Evolutionary conservation across 1,139 yeast species (phyloP), one percentile per base, ranked within the genome.

Genomic region (Taiozyma sp.): DNA sequence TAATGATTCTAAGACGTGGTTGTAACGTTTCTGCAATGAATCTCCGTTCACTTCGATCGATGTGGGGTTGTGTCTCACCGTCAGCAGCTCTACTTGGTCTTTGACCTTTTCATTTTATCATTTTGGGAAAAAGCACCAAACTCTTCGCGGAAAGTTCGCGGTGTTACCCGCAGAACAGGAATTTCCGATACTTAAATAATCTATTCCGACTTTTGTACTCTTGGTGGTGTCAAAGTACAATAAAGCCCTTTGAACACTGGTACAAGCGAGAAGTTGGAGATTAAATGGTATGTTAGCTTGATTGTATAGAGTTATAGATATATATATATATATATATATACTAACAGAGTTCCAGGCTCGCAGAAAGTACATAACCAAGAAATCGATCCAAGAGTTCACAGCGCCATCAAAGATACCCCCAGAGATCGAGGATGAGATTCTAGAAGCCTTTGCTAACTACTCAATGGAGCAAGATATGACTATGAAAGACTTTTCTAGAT

Each of bases 351-450:
- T 6, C 10, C 4, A 50, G 53, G 42, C 47, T n/a, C 44, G 47
- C 11, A 50, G 50, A 45, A 56, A 53, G 13, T 58, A 57, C 46
- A 54, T 61, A 45, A 61, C 57, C 4, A 55, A 49, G 32, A 49
- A 50, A n/a, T 49, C 55, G 3, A 67, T 70, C 14, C 59, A 61
- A 14, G 53, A 57, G 42, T 71, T 70, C 51, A 52, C 60, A 10
- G 56, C 62, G 11, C 69, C 69, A 4, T 47, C 49, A 19, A 48
- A 51, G 19, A 60, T 73, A 2, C 77, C 78, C 1, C 56, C 59
- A n/a, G 68, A 66, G 9, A 61, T 73, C 4, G 79, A 73, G 54
- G 76, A 73, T 55, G 68, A 65, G 44, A 62, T 75, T 4, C 59
- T 75, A 10, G 72, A 65, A 24, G 62, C 66, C 2, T 74, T 68